Conservation (phyloP, 1,139 yeast genomes). For the Spathaspora sp. region DNA sequence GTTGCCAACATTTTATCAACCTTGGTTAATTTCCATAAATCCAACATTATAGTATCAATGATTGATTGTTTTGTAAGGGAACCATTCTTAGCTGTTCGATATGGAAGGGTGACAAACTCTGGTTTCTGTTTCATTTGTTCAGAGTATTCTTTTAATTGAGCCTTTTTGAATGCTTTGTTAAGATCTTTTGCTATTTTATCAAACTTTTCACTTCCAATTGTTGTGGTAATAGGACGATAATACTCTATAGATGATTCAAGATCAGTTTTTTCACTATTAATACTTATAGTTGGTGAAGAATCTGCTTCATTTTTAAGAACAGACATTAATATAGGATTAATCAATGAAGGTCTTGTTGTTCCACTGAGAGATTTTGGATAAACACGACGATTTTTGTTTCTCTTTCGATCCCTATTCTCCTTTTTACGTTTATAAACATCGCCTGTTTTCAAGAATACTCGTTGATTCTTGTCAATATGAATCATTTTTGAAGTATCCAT, state of each 20-base stretch:
- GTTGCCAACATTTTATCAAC: slow-evolving; percentile 31
- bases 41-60: slow-evolving; percentile 26
- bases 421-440: background rate
- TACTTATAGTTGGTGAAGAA: background rate
- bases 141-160: slow-evolving; percentile 24
- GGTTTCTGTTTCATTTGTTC: slow-evolving; percentile 8
- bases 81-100: background rate
- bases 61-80: slow-evolving; percentile 14
- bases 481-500: background rate
- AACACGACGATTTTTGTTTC: no score
- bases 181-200: slow-evolving; percentile 13
- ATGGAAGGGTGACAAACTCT: background rate
- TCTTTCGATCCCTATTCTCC: background rate
- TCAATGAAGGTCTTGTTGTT: background rate
- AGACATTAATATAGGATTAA: background rate
- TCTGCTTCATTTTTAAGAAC: background rate
- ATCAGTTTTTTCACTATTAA: background rate
- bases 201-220: slow-evolving; percentile 13
- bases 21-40: slow-evolving; percentile 40
- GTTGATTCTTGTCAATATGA: background rate
- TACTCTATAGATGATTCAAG: slow-evolving; percentile 7
- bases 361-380: background rate
- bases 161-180: slow-evolving; percentile 18
- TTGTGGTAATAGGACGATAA: slow-evolving; percentile 13
- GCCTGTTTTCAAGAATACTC: background rate